These are phyloP conservation scores for Capsella rubella DNA, from an alignment of 441 rosid genomes.

Conservation along the genomic window DNA sequence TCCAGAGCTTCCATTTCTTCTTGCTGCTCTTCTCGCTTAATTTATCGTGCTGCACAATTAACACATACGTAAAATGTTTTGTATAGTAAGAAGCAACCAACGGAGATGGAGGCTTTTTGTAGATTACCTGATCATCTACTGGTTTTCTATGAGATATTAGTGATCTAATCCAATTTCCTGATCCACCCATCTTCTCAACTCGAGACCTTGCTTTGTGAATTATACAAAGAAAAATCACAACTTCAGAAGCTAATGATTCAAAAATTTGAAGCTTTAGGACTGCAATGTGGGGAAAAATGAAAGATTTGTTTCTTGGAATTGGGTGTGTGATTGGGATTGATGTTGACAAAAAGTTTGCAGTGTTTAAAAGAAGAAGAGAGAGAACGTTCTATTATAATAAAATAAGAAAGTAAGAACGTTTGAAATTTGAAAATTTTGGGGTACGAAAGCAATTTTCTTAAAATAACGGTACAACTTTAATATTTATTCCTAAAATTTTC, in stretches of 20 bases:
- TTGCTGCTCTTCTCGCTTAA: slow-evolving; percentile 57
- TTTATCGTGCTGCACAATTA: slow-evolving; percentile 48
- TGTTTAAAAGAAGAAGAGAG: slow-evolving; percentile 29
- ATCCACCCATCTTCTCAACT: slow-evolving; percentile 70
- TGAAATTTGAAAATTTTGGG: slow-evolving; percentile 44
- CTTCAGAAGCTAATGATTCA: slow-evolving; percentile 1
- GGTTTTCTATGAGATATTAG: slow-evolving; percentile 61
- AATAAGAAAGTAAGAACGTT: slow-evolving; percentile 7
- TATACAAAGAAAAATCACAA: slow-evolving; percentile 18
- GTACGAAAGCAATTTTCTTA: slow-evolving; percentile 41
- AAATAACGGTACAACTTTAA: slow-evolving; percentile 37
- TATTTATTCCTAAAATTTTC: not conserved
- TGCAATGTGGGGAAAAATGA: not conserved
- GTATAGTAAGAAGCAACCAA: not conserved
- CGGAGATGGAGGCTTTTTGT: not conserved
- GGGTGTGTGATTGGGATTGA: slow-evolving; percentile 29
- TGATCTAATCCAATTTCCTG: slow-evolving; percentile 85
- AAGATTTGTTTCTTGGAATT: slow-evolving; percentile 17
- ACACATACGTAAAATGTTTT: not conserved
- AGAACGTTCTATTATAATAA: not conserved
- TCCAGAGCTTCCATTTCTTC: slow-evolving; percentile 95
- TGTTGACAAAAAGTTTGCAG: slow-evolving; percentile 34
- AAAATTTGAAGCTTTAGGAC: not conserved
- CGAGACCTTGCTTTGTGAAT: slow-evolving; percentile 12
- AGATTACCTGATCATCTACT: slow-evolving; percentile 52